Conservation (phyloP, 108 stramenopile species). For the Skeletonema tropicum region DNA sequence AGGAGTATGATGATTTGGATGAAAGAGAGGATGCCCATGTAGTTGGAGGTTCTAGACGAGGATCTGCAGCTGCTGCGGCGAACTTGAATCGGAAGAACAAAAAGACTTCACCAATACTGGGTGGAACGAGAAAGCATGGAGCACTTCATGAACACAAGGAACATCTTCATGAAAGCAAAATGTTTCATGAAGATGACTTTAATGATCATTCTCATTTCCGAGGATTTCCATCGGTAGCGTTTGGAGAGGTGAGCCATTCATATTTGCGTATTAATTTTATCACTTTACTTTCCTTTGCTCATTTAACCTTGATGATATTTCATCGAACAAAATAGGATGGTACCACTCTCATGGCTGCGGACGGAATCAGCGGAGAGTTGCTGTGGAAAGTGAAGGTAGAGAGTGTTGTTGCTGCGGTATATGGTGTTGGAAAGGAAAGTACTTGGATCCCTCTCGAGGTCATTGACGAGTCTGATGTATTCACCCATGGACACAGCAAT, state of each 20-base stretch:
- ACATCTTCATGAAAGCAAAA: slow-evolving; percentile 9
- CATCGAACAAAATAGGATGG: slow-evolving; percentile 49
- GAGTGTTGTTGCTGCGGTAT: slow-evolving; percentile 72
- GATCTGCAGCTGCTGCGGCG: slow-evolving; percentile 28
- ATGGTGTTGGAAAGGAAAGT: slow-evolving; percentile 63
- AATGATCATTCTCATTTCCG: slow-evolving; percentile 31
- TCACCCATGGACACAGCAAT: slow-evolving; percentile 14
- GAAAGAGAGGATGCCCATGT: slow-evolving; percentile 9
- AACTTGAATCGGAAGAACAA: slow-evolving; percentile 12
- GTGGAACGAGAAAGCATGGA: slow-evolving; percentile 25
- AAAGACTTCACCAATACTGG: slow-evolving; percentile 27
- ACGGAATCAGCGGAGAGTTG: slow-evolving; percentile 41
- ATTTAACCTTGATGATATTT: background rate
- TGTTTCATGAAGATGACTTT: slow-evolving; percentile 16
- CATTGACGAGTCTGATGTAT: slow-evolving; percentile 47
- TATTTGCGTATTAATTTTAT: background rate
- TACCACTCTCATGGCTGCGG: slow-evolving; percentile 57
- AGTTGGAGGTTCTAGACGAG: slow-evolving; percentile 16
- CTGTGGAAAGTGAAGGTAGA: slow-evolving; percentile 67
- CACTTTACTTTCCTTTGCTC: background rate
- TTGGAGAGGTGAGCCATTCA: slow-evolving; percentile 53
- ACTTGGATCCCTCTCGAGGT: slow-evolving; percentile 67
- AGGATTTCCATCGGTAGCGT: slow-evolving; percentile 62
- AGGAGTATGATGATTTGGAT: slow-evolving; percentile 14
- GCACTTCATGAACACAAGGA: slow-evolving; percentile 9